These are phyloP conservation scores for Wickerhamomyces bisporus DNA, from an alignment of 805 yeast species.

Conservation along the genomic window DNA sequence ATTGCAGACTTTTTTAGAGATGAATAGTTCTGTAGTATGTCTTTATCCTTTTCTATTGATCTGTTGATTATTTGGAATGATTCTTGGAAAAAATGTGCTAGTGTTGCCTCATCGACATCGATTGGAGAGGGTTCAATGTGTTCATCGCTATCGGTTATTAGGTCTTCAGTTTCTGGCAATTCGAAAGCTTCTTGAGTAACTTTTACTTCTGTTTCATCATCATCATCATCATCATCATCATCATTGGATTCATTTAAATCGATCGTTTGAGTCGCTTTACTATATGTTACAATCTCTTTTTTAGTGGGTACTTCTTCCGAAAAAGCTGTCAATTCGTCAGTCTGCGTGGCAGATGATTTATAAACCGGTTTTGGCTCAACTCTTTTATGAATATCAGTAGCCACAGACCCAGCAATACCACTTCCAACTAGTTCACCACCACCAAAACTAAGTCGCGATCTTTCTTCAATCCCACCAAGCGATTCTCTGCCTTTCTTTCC, in stretches of 20 bases:
- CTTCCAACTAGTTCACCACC: neutral
- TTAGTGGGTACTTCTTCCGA: neutral
- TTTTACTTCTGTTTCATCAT: neutral
- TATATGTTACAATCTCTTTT: neutral
- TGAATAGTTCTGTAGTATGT: conserved; percentile 18
- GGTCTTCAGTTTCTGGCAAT: neutral
- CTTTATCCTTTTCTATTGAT: conserved; percentile 23
- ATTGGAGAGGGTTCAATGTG: neutral
- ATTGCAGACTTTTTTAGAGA: conserved; percentile 11
- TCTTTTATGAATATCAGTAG: no score
- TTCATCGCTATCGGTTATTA: no score
- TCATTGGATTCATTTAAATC: neutral
- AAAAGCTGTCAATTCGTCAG: neutral
- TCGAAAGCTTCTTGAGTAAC: conserved; percentile 6
- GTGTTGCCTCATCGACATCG: conserved; percentile 6
- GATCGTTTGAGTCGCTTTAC: neutral
- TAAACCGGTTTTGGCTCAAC: neutral
- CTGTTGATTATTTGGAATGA: conserved; percentile 22
- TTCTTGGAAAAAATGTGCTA: conserved; percentile 15
- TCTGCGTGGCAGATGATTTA: neutral
- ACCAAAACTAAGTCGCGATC: no score
- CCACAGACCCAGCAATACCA: neutral
- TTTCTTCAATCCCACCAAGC: neutral
- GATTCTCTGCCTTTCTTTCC: conserved; percentile 1
- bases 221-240: neutral